Conservation (phyloP, 768 basidiomycete genomes). For the Clathrus columnatus region DNA sequence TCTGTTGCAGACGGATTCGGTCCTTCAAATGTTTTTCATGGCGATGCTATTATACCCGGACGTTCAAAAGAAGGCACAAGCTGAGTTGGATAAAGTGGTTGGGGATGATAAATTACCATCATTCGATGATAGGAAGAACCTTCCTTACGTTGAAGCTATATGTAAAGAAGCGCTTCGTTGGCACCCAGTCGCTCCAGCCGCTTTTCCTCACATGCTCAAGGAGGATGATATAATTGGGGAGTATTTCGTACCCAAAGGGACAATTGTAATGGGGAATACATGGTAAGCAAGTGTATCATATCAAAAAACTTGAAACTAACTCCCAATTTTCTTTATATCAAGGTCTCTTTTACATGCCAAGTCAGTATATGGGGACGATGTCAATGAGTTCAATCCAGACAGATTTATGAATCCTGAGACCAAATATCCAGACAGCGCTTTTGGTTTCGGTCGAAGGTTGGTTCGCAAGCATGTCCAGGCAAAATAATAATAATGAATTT, state of each 20-base stretch:
- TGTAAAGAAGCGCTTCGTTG: constrained; percentile 15
- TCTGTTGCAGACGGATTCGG: not conserved
- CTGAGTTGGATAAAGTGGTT: constrained; percentile 3
- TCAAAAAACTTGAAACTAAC: not conserved
- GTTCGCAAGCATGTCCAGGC: not conserved
- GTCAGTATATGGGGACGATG: not conserved
- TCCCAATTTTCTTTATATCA: no score
- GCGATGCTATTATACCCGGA: not conserved
- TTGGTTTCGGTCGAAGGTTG: not conserved
- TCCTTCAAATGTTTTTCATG: not conserved
- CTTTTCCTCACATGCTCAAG: not conserved
- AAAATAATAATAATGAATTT: not conserved
- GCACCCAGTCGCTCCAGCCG: constrained; percentile 12
- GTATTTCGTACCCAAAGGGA: constrained; percentile 13
- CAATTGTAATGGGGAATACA: constrained; percentile 12
- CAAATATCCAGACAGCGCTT: not conserved
- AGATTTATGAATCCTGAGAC: not conserved
- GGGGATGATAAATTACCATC: constrained; percentile 5
- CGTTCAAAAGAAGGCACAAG: not conserved
- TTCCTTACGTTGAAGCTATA: constrained; percentile 14
- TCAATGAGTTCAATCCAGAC: not conserved
- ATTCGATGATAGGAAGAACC: constrained; percentile 11
- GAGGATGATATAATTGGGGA: constrained; percentile 11
- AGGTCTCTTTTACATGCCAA: not conserved
- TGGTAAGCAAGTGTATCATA: not conserved